These are phyloP conservation scores for Aspergillus sp. DNA, from an alignment of 2,329 filamentous ascomycete species.

Conservation along the genomic window DNA sequence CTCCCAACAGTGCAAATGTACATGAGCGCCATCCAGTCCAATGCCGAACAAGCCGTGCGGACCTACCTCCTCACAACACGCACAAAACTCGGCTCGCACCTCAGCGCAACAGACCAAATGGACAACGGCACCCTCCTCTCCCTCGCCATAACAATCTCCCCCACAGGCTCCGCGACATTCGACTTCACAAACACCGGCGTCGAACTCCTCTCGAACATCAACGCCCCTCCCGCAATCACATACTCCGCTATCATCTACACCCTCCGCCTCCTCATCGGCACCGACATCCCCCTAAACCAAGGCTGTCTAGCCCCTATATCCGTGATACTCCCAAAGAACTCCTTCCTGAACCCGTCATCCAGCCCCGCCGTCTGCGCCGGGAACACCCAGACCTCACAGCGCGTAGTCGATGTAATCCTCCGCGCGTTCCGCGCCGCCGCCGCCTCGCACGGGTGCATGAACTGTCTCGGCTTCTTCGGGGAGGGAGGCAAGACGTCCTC, in stretches of 20 bases:
- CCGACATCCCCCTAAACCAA: conserved; percentile 84
- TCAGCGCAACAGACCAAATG: conserved; percentile 78
- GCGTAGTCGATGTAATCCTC: conserved; percentile 80
- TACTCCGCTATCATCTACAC: conserved; percentile 86
- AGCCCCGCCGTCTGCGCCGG: conserved; percentile 79
- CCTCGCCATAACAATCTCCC: conserved; percentile 70
- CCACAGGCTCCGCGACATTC: conserved; percentile 73
- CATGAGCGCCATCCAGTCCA: conserved; percentile 79
- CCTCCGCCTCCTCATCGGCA: conserved; percentile 73
- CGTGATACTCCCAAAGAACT: conserved; percentile 66
- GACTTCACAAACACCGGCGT: conserved; percentile 76
- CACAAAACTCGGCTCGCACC: conserved; percentile 65
- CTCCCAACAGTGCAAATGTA: conserved; percentile 77
- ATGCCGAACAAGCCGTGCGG: conserved; percentile 76
- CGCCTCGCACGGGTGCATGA: conserved; percentile 76
- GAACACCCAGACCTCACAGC: conserved; percentile 76
- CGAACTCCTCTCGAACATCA: conserved; percentile 77
- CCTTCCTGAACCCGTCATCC: conserved; percentile 72
- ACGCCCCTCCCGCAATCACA: conserved; percentile 78
- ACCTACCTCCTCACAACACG: conserved; percentile 71
- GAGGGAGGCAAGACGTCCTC: conserved; percentile 65
- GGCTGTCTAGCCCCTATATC: conserved; percentile 76
- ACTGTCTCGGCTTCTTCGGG: conserved; percentile 76
- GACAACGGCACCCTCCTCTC: conserved; percentile 79
- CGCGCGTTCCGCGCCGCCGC: conserved; percentile 77